These are phyloP conservation scores for Buxus sempervirens DNA, from an alignment of 164 flowering plant genomes.

Conservation along the genomic window DNA sequence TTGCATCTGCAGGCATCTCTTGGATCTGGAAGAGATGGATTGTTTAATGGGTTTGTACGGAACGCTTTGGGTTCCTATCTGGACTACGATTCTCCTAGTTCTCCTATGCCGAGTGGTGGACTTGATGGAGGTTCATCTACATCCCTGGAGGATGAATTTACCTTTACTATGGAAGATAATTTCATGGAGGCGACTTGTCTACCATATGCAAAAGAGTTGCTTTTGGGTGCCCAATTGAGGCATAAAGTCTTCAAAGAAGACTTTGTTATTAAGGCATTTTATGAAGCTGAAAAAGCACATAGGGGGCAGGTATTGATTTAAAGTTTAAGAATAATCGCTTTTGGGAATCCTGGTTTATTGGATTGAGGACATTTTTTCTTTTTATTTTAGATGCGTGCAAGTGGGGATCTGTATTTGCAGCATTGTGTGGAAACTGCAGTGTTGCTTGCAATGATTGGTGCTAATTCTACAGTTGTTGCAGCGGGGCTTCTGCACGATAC, in stretches of 20 bases:
- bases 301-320: slow-evolving; percentile 75
- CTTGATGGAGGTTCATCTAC: slow-evolving; percentile 21
- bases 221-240: slow-evolving; percentile 59
- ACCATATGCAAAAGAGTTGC: slow-evolving; percentile 57
- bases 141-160: slow-evolving; percentile 51
- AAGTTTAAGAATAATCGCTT: background rate
- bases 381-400: slow-evolving; percentile 68
- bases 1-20: slow-evolving; percentile 22
- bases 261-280: slow-evolving; percentile 78
- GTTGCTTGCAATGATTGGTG: slow-evolving; percentile 78
- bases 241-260: slow-evolving; percentile 71
- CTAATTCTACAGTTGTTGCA: slow-evolving; percentile 82
- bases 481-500: slow-evolving; percentile 96
- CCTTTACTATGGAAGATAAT: slow-evolving; percentile 74
- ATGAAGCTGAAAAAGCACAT: slow-evolving; percentile 92
- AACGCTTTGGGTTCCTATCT: slow-evolving; percentile 65
- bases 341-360: background rate
- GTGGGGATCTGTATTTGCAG: slow-evolving; percentile 94
- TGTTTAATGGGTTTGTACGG: slow-evolving; percentile 72
- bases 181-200: slow-evolving; percentile 32
- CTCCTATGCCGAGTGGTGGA: slow-evolving; percentile 22
- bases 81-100: slow-evolving; percentile 61
- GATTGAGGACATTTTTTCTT: slow-evolving; percentile 2
- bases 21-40: slow-evolving; percentile 32
- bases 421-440: slow-evolving; percentile 94